Evolutionary conservation across 805 yeast species (phyloP).

Genomic region (Alloascoidea africana): DNA sequence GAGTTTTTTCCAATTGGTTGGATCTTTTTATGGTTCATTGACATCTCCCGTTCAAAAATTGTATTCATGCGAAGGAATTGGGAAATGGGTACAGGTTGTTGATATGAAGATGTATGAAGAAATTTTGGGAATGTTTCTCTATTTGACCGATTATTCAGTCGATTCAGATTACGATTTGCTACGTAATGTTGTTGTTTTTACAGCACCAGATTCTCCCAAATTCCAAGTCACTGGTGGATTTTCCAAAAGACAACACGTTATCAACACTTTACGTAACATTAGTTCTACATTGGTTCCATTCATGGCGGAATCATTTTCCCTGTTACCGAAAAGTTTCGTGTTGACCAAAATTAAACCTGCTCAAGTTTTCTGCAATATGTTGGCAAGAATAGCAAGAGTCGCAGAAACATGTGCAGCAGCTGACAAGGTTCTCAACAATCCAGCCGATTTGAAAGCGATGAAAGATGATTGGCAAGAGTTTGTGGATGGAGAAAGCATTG

Average conservation of each 20-base stretch:
- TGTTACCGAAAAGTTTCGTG: slow-evolving; percentile 34
- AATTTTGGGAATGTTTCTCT: slow-evolving; percentile 43
- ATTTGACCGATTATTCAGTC: slow-evolving; percentile 38
- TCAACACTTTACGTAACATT: slow-evolving; percentile 34
- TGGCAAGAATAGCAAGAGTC: slow-evolving; percentile 38
- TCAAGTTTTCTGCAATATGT: slow-evolving; percentile 32
- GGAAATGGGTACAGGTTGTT: slow-evolving; percentile 53
- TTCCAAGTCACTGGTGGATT: no score
- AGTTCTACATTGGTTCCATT: slow-evolving; percentile 21
- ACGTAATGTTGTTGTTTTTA: no score
- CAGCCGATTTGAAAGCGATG: slow-evolving; percentile 33
- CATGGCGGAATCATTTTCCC: slow-evolving; percentile 23
- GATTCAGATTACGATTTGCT: no score
- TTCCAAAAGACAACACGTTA: slow-evolving; percentile 33
- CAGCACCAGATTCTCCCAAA: no score
- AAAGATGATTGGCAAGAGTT: slow-evolving; percentile 36
- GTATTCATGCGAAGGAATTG: slow-evolving; percentile 29
- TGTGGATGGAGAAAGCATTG: slow-evolving; percentile 30
- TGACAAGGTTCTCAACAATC: slow-evolving; percentile 26
- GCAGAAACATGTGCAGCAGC: slow-evolving; percentile 38
- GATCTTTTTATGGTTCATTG: slow-evolving; percentile 37
- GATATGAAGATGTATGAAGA: slow-evolving; percentile 46
- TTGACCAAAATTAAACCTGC: slow-evolving; percentile 39
- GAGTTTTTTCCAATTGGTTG: slow-evolving; percentile 37
- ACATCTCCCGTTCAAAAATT: slow-evolving; percentile 50